phyloP scores from a whole-genome alignment of 2,329 filamentous ascomycete species.

The Fusarium chlamydosporum region DNA sequence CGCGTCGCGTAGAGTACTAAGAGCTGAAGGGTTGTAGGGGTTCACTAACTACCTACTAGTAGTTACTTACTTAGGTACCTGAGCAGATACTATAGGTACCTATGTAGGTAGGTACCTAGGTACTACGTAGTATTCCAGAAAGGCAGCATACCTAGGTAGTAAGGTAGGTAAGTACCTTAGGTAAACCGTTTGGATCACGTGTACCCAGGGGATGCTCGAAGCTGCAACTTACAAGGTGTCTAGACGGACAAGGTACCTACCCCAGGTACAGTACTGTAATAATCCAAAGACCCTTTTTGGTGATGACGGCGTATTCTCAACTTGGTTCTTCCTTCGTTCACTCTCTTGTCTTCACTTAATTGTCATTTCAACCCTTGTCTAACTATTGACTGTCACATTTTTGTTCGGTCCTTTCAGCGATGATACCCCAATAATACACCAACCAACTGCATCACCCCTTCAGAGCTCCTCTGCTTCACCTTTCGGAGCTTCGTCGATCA shows the following conservation, averaged over 20 bases:
- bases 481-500: slow-evolving; percentile 56
- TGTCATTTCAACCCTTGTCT: slow-evolving; percentile 32
- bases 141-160: too few species aligned
- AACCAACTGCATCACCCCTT: slow-evolving; percentile 53
- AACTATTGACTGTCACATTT: slow-evolving; percentile 29
- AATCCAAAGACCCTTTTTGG: slow-evolving; percentile 35
- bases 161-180: too few species aligned
- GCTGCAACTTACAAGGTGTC: slow-evolving; percentile 47
- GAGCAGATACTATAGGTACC: too few species aligned
- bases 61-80: too few species aligned
- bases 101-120: too few species aligned
- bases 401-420: slow-evolving; percentile 55
- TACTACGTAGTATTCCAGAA: background rate
- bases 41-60: too few species aligned
- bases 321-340: slow-evolving; percentile 25
- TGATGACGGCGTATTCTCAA: slow-evolving; percentile 43
- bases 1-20: slow-evolving; percentile 46
- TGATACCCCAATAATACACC: slow-evolving; percentile 64
- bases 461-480: slow-evolving; percentile 49
- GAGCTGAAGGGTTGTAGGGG: too few species aligned
- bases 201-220: slow-evolving; percentile 29
- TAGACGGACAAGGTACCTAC: slow-evolving; percentile 30
- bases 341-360: slow-evolving; percentile 40
- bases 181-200: slow-evolving; percentile 30
- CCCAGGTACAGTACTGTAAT: slow-evolving; percentile 30